Evolutionary conservation across 2,329 filamentous ascomycete species (phyloP), one percentile per base, ranked within the genome.

Genomic region (Zymoseptoria passerinii): DNA sequence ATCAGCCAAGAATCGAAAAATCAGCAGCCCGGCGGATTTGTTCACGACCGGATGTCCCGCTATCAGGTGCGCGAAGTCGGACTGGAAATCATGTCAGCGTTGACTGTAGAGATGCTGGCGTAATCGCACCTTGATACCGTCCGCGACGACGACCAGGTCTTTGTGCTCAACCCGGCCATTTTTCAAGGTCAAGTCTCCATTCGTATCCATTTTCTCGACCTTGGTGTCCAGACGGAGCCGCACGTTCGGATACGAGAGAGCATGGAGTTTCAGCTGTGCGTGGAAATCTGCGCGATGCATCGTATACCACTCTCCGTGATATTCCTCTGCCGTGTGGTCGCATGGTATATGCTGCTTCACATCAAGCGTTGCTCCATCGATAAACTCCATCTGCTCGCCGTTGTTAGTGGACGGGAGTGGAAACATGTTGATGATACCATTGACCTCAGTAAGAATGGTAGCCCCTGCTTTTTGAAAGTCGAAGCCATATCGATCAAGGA

Each of bases 241-340:
- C 16, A 27, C 48, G 8, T 50, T 48, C 20, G 54, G 48, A 8
- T 48, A 44, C n/a, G 35, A 19, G n/a, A 51, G 23, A 10, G 48
- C 48, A 4, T 18, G 23, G 9, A 10, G 4, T 51, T 23, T 50
- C 48, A 56, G 18, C 40, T 50, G 28, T 8, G 40, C 27, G 28
- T 56, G 54, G 19, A 56, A 28, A 19, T 56, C 54, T 18, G 27
- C 48, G 7, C 54, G 54, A 51, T 56, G 54, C 4, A 56, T 27
- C 13, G 27, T n/a, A 23, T 28, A 52, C 54, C 54, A 56, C 18
- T 35, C 23, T 6, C 28, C 27, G 6, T 44, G 28, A 28, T 28
- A 56, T 0, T 28, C n/a, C n/a, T 56, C 49, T 16, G n/a, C 20
- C 19, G 48, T 44, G 28, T 35, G 48, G 29, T 28, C 48, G 19